Base-by-base conservation (phyloP, 805 yeast species). In the Pichia phayaonensis region DNA sequence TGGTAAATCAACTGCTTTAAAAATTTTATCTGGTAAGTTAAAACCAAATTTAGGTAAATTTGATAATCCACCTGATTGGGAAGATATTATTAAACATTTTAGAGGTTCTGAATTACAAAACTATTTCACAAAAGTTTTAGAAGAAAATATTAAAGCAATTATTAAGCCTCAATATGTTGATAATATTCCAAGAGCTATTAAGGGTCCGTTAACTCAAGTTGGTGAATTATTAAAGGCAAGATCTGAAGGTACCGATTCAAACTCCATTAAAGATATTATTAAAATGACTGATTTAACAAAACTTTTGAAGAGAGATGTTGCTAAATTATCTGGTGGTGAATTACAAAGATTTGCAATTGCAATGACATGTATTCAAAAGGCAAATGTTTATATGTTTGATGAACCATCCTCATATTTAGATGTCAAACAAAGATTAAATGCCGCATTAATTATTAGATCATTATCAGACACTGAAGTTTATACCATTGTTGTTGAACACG, bases 101-200 rank as follows among this genome's bases (percentile, higher is more conserved):
- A 84, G 99, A 76, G 99, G 99, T 59, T 86, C 95, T 31, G 99
- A 94, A 73, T 79, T 94, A 69, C 99, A 94, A 71, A 94, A 94
- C 71, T 94, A 84, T 69, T 88, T 94, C 73, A 89, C 96, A 49
- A 90, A 94, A 66, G 82, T 94, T 58, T 76, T 94, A 60, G 99
- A 94, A 69, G 97, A 92, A 66, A 75, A 90, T 66, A 86, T 94
- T 66, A 90, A 86, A 72, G 95, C 98, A n/a, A 87, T 94, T 59
- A 92, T 92, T 66, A 94, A 94, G 74, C 99, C 99, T 11, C 99
- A 94, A 73, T 94, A 94, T 65, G 99, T 94, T 53, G 99, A 94
- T 70, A 92, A 90, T 73, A 82, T 94, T 59, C 98, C 99, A 60
- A 83, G 95, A 69, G 98, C 98, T 40, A 84, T 94, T 65, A 88